Evolutionary conservation across 352 stramenopile species (phyloP).

Genomic region (Phytopythium helicoides): DNA sequence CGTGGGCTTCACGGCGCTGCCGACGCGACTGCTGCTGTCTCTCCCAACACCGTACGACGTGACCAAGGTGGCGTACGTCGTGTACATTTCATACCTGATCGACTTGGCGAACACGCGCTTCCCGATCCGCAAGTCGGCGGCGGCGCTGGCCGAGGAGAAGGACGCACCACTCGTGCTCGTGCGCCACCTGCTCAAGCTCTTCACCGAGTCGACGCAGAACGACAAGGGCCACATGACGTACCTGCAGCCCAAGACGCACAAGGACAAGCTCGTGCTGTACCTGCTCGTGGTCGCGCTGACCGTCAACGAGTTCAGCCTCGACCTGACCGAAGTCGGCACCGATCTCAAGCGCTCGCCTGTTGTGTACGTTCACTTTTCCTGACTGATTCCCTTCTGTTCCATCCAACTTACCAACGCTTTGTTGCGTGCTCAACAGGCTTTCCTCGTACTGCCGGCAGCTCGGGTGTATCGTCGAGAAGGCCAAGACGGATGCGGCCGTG

Average conservation of each 20-base stretch:
- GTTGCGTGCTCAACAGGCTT: constrained; percentile 15
- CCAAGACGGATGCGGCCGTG: constrained; percentile 54
- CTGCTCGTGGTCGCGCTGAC: constrained; percentile 75
- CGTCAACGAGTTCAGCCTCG: constrained; percentile 70
- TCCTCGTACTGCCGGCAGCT: constrained; percentile 68
- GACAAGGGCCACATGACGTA: constrained; percentile 60
- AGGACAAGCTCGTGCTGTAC: constrained; percentile 81
- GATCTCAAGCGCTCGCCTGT: constrained; percentile 65
- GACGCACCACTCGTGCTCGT: constrained; percentile 71
- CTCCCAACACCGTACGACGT: constrained; percentile 67
- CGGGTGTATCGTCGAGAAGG: constrained; percentile 71
- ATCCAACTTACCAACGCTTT: not conserved
- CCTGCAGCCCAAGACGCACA: constrained; percentile 71
- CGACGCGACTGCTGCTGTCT: constrained; percentile 66
- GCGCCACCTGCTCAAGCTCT: constrained; percentile 67
- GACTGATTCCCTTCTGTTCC: not conserved
- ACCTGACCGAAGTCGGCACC: constrained; percentile 60
- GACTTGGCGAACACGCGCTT: constrained; percentile 64
- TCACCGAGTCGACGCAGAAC: constrained; percentile 57
- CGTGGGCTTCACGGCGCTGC: constrained; percentile 42
- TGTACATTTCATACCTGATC: constrained; percentile 74
- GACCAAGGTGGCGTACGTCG: constrained; percentile 61
- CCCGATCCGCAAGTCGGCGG: constrained; percentile 59
- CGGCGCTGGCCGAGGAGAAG: constrained; percentile 72
- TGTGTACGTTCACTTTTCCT: constrained; percentile 22